These are phyloP conservation scores for Tricholoma sp. DNA, from an alignment of 768 basidiomycete genomes.

Conservation along the genomic window DNA sequence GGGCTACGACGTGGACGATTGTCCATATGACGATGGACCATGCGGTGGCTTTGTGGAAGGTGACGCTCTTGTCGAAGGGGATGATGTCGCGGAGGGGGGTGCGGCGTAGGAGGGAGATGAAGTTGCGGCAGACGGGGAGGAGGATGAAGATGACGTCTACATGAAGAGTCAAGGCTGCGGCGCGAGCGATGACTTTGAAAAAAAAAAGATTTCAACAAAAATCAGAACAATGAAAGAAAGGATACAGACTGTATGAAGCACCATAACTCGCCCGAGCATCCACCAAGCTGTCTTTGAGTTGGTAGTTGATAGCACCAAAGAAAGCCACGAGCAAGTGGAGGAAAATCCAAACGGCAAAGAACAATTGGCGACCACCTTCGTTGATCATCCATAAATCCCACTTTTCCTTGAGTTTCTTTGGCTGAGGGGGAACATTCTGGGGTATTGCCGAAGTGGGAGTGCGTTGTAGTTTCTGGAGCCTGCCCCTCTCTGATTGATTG, in stretches of 20 bases:
- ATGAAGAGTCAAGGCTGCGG: constrained; percentile 86
- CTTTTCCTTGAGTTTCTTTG: constrained; percentile 38
- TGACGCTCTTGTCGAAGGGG: constrained; percentile 91
- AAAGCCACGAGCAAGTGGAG: constrained; percentile 74
- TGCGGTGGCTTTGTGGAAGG: constrained; percentile 85
- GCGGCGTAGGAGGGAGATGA: constrained; percentile 82
- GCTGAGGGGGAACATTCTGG: constrained; percentile 25
- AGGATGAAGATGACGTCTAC: constrained; percentile 92
- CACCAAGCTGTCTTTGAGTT: constrained; percentile 70
- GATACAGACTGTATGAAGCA: constrained; percentile 61
- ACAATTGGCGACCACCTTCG: constrained; percentile 75
- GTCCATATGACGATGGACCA: constrained; percentile 85
- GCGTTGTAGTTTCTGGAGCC: constrained; percentile 83
- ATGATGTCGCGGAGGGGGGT: constrained; percentile 83
- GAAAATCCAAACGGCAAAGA: constrained; percentile 77
- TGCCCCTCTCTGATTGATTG: constrained; percentile 79
- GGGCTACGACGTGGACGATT: constrained; percentile 72
- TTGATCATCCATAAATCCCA: constrained; percentile 89
- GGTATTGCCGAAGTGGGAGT: constrained; percentile 34
- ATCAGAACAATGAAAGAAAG: constrained; percentile 25
- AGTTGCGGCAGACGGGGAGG: constrained; percentile 92
- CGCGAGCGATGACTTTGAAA: constrained; percentile 73
- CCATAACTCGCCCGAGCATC: constrained; percentile 70
- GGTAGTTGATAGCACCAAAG: constrained; percentile 76
- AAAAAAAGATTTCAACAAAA: background rate